phyloP scores from a whole-genome alignment of 352 stramenopile species.

The Phytophthora syringae region DNA sequence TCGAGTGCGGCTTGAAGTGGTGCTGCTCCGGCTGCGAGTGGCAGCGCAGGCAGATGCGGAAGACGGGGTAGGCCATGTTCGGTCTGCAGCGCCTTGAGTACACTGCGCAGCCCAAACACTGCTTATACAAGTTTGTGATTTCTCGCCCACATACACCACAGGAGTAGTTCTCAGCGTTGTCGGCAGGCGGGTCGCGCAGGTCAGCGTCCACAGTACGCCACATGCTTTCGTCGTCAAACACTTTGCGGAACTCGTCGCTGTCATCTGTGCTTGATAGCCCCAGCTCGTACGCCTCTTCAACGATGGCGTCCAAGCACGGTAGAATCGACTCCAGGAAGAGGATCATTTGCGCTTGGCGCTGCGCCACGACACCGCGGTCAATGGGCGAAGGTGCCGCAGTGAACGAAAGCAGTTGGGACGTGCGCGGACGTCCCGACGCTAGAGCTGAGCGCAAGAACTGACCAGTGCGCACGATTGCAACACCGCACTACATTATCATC shows the following conservation, averaged over 20 bases:
- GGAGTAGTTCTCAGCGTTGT: conserved; percentile 54
- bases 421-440: conserved; percentile 34
- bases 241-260: conserved; percentile 73
- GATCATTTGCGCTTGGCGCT: conserved; percentile 83
- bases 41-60: conserved; percentile 77
- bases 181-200: conserved; percentile 39
- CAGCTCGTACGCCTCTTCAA: conserved; percentile 77
- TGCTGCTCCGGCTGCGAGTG: conserved; percentile 75
- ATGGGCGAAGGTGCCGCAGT: conserved; percentile 41
- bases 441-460: conserved; percentile 69
- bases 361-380: conserved; percentile 58
- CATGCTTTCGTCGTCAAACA: conserved; percentile 78
- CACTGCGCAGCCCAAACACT: conserved; percentile 80
- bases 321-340: conserved; percentile 84
- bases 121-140: conserved; percentile 88
- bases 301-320: conserved; percentile 77
- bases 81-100: conserved; percentile 61
- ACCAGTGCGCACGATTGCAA: conserved; percentile 76
- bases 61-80: conserved; percentile 72
- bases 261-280: conserved; percentile 66
- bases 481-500: conserved; percentile 43
- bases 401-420: conserved; percentile 62
- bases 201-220: conserved; percentile 76
- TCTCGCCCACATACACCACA: conserved; percentile 76
- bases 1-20: conserved; percentile 69